Evolutionary conservation across 129 eudicot genomes (phyloP), one percentile per base, ranked within the genome.

Genomic region (Chrysanthemum makinoi): DNA sequence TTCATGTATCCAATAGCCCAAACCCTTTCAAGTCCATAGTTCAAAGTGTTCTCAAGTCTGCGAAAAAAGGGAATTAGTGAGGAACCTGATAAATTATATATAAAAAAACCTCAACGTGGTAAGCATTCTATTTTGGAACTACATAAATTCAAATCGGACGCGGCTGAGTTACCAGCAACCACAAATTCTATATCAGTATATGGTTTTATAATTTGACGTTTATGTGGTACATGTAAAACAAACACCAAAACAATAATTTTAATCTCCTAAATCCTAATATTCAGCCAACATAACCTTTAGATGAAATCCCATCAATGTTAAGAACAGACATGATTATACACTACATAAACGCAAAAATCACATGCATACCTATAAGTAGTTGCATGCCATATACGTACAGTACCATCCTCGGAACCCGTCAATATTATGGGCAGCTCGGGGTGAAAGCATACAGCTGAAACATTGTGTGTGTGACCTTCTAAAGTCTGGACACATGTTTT

Each of bases 331-430:
- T 50, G 66, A 55, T 19, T 30, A 18, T 64, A 57, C 65, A 64
- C 49, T 22, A 3, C 14, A 44, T 7, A 24, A 16, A 52, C 33
- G 69, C 55, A 58, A 48, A 69, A 13, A 59, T 44, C 63, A 59
- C 47, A 10, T 57, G 22, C 63, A 69, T 81, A 83, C 98, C 95
- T 86, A 75, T 92, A 92, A 58, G 98, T 89, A 68, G 96, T 92
- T 57, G 96, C 65, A 74, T 92, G 95, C 98, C 98, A 92, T 69
- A 92, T 89, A 20, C 96, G 96, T 33, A 92, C 95, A 44, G 96
- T 92, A 73, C 96, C 96, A 86, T 94, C 99, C 86, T 94, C 99
- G 63, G 99, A 94, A 65, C 99, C 99, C 35, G 99, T 94, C 10
- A 94, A 79, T 80, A 94, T 90, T 19, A 94, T 87, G 64, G 97